Evolutionary conservation across 768 basidiomycete genomes (phyloP), one percentile per base, ranked within the genome.

Genomic region (Tylopilus balloui): DNA sequence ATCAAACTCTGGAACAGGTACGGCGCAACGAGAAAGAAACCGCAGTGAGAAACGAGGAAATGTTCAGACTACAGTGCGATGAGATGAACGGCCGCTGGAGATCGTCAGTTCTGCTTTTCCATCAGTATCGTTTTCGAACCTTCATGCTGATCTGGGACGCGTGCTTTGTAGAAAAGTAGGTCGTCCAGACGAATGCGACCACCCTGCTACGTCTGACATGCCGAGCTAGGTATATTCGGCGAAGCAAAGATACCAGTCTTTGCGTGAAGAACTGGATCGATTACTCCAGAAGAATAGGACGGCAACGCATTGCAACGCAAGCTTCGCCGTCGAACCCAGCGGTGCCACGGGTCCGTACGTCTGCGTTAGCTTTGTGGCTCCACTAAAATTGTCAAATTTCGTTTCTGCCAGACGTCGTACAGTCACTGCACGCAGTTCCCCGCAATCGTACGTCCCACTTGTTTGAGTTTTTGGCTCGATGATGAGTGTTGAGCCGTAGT

Each of bases 1-100:
- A 36, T 11, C 25, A 4, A 15, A 23, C 14, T 6, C 24, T 15
- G 11, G 34, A 41, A n/a, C 39, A 11, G 4, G 20, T 12, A 0
- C 32, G 27, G 11, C 12, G 13, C n/a, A 31, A 17, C 27, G 46
- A 42, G 21, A 28, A 32, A n/a, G 39, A 48, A n/a, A n/a, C 17
- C 5, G 34, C 19, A 1, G 23, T 2, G 17, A 31, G n/a, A 13
- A 43, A 32, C 37, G 25, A 34, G 12, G 24, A 50, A 14, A 27
- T 20, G 0, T 23, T 34, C 6, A 31, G 29, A 10, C 11, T 12
- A 3, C 31, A 24, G 2, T 35, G 28, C 31, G 13, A 52, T 4
- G 8, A 38, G 37, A 44, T 52, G 36, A 25, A 50, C 27, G 21
- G 15, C 7, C 8, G 8, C 24, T 52, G 51, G 51, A 40, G 9